A percentile compares a stretch with the other conserved stretches of the same genome.
These are phyloP conservation scores for Starmerella bombi DNA, from an alignment of 805 yeast species.

Conservation along the genomic window DNA sequence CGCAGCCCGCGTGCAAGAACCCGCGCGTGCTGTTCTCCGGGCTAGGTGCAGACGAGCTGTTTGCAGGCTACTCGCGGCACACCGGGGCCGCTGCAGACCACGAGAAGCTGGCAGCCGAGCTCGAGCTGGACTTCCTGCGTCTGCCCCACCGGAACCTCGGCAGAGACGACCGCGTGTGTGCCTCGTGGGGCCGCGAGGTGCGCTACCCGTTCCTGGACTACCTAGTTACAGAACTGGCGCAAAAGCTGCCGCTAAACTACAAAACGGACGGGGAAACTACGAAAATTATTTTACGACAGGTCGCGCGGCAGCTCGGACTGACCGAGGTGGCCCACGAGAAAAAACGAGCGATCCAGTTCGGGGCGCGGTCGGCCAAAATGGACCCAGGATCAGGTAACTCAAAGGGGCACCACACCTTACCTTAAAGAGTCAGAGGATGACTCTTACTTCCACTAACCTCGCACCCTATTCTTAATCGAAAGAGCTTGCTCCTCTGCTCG, in stretches of 20 bases:
- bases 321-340: slow-evolving; percentile 53
- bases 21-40: slow-evolving; percentile 70
- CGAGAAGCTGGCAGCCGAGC: slow-evolving; percentile 40
- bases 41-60: slow-evolving; percentile 91
- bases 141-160: slow-evolving; percentile 72
- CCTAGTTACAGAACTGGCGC: slow-evolving; percentile 35
- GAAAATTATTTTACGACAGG: slow-evolving; percentile 39
- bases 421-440: too few species aligned
- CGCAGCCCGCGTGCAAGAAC: slow-evolving; percentile 28
- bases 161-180: slow-evolving; percentile 80
- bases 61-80: slow-evolving; percentile 91
- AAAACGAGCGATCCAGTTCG: slow-evolving; percentile 93
- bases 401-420: slow-evolving; percentile 45
- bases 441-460: too few species aligned
- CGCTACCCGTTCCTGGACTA: slow-evolving; percentile 77
- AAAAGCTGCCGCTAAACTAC: slow-evolving; percentile 29
- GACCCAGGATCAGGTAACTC: slow-evolving; percentile 62
- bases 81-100: slow-evolving; percentile 30
- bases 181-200: slow-evolving; percentile 78
- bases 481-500: too few species aligned
- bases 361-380: slow-evolving; percentile 90
- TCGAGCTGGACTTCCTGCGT: slow-evolving; percentile 56
- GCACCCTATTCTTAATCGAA: too few species aligned
- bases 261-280: slow-evolving; percentile 30
- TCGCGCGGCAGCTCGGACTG: slow-evolving; percentile 41